phyloP scores from a whole-genome alignment of 139 green algal genomes.

The Chlamydomonas incerta region DNA sequence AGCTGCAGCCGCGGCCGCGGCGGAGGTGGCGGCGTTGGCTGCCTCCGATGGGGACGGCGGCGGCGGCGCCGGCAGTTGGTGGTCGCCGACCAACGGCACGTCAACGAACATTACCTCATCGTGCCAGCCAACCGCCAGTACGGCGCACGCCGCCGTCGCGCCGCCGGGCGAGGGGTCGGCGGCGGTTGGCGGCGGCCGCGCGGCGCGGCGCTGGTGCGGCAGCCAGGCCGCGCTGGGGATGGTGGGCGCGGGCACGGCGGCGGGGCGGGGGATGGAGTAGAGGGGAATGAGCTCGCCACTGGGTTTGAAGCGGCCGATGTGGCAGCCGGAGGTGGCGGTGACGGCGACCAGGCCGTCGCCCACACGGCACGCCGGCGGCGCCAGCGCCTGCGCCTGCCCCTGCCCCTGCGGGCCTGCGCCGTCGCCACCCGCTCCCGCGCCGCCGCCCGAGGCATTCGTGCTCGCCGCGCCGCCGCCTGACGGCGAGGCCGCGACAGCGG shows the following conservation, averaged over 20 bases:
- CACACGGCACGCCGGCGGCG: conserved; percentile 30
- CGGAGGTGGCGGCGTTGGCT: not conserved
- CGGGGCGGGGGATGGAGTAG: conserved; percentile 49
- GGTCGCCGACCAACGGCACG: conserved; percentile 67
- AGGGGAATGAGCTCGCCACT: conserved; percentile 56
- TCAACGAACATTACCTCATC: conserved; percentile 54
- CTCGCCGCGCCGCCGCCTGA: not conserved
- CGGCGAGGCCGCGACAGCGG: not conserved
- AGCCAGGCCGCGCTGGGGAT: conserved; percentile 51
- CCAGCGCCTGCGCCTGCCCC: not conserved
- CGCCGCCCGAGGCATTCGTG: not conserved
- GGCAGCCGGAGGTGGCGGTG: conserved; percentile 35
- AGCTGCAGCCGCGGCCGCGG: not conserved
- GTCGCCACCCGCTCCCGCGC: conserved; percentile 33
- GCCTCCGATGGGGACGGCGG: not conserved
- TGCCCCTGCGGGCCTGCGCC: too few species aligned
- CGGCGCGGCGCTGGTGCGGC: conserved; percentile 45
- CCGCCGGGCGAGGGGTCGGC: not conserved
- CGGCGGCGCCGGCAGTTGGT: not conserved
- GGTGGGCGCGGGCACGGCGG: not conserved
- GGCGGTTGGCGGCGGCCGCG: not conserved
- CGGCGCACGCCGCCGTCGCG: conserved; percentile 24
- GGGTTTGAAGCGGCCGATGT: conserved; percentile 59
- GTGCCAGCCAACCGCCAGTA: conserved; percentile 59
- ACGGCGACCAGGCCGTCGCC: conserved; percentile 63